Conservation (phyloP, 768 basidiomycete genomes). For the Lentinus brumalis region DNA sequence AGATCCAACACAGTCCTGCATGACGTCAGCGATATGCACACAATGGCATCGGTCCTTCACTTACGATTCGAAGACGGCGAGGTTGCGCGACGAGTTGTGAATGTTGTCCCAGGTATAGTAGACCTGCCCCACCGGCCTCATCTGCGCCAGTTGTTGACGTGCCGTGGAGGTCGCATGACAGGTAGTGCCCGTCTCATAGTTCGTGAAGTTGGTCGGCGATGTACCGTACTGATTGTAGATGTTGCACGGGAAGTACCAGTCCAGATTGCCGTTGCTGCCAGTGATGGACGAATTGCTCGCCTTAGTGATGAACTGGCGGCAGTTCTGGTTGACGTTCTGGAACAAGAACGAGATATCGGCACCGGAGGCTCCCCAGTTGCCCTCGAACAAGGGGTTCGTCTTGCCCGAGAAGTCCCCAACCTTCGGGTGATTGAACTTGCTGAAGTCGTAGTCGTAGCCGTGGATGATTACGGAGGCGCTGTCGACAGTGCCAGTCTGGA, state of each 20-base stretch:
- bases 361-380: slow-evolving; percentile 75
- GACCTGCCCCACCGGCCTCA: slow-evolving; percentile 76
- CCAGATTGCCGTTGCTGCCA: slow-evolving; percentile 57
- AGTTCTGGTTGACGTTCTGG: slow-evolving; percentile 87
- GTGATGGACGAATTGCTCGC: slow-evolving; percentile 72
- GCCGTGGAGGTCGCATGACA: slow-evolving; percentile 72
- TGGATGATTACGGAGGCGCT: slow-evolving; percentile 89
- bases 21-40: neutral
- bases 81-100: slow-evolving; percentile 62
- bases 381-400: slow-evolving; percentile 81
- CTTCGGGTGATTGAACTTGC: slow-evolving; percentile 80
- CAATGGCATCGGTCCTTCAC: slow-evolving; percentile 34
- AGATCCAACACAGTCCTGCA: slow-evolving; percentile 87
- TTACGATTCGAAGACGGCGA: slow-evolving; percentile 94
- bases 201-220: slow-evolving; percentile 63
- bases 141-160: slow-evolving; percentile 48
- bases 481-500: slow-evolving; percentile 75
- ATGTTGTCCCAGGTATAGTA: slow-evolving; percentile 95
- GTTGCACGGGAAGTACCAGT: slow-evolving; percentile 99
- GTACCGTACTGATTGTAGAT: slow-evolving; percentile 74
- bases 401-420: slow-evolving; percentile 74
- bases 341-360: slow-evolving; percentile 95
- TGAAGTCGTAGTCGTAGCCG: slow-evolving; percentile 91
- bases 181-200: slow-evolving; percentile 60
- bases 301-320: slow-evolving; percentile 74